Conservation (phyloP, 306 rosid species). For the Prunus fruticosa region DNA sequence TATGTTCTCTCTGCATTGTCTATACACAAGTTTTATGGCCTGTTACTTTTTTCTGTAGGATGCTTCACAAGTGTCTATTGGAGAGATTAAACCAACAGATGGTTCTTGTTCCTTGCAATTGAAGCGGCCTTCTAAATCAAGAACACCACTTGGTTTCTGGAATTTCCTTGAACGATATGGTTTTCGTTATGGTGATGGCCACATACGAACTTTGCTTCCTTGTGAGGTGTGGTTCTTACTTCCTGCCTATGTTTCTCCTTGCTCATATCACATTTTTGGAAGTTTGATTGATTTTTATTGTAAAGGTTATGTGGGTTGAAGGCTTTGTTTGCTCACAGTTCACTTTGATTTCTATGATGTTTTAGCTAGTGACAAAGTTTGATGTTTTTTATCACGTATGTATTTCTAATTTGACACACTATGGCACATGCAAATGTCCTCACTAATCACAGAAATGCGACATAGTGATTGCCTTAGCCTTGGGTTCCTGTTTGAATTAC, state of each 20-base stretch:
- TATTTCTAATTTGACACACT: not conserved
- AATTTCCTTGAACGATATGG: conserved; percentile 72
- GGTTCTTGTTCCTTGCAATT: conserved; percentile 62
- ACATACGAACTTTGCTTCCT: conserved; percentile 80
- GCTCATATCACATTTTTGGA: conserved; percentile 4
- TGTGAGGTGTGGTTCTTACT: conserved; percentile 65
- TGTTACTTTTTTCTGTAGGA: conserved; percentile 34
- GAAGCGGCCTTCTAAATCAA: conserved; percentile 49
- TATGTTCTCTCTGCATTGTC: not conserved
- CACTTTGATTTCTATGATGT: not conserved
- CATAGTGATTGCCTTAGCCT: not conserved
- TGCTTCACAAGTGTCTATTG: conserved; percentile 64
- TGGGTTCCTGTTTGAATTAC: not conserved
- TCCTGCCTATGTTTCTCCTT: conserved; percentile 15
- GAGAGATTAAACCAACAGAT: conserved; percentile 67
- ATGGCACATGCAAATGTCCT: not conserved
- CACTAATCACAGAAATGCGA: not conserved
- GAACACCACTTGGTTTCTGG: conserved; percentile 52
- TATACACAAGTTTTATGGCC: not conserved
- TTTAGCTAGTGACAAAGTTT: not conserved
- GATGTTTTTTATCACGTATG: not conserved
- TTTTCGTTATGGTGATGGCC: conserved; percentile 58
- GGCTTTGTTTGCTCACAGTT: not conserved
- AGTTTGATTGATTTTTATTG: not conserved
- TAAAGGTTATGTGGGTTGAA: not conserved